Evolutionary conservation across 2,329 filamentous ascomycete species (phyloP).

Genomic region (Aspergillus quadrilineatus): DNA sequence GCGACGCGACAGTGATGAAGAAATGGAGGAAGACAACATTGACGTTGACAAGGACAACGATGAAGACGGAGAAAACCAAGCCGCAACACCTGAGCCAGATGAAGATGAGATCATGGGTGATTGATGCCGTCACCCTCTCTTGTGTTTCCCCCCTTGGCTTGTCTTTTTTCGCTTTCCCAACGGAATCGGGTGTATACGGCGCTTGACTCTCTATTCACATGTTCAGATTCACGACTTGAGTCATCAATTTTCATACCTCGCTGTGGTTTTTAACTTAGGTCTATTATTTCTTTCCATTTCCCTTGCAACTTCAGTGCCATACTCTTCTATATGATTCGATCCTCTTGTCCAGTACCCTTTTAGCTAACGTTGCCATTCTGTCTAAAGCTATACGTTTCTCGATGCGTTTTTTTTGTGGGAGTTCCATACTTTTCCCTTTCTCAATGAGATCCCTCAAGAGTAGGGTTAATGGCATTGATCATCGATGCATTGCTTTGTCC

Average conservation of each 20-base stretch:
- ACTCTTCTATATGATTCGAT: neutral
- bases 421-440: neutral
- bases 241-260: constrained; percentile 10
- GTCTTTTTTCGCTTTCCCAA: neutral
- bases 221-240: constrained; percentile 1
- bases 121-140: constrained; percentile 22
- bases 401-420: constrained; percentile 1
- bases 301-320: neutral
- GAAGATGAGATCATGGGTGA: constrained; percentile 48
- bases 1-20: constrained; percentile 36
- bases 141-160: neutral
- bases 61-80: constrained; percentile 28
- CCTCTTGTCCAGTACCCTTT: constrained; percentile 1
- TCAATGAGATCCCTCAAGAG: too few species aligned
- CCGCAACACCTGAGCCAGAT: constrained; percentile 31
- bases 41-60: constrained; percentile 45
- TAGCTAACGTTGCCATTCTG: neutral
- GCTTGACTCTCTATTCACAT: neutral
- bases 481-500: too few species aligned
- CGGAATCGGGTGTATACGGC: neutral
- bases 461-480: too few species aligned
- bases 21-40: constrained; percentile 33
- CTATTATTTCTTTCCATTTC: neutral
- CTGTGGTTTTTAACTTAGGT: neutral
- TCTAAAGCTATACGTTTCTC: neutral